These are phyloP conservation scores for Penicillium ochrochloron DNA, from an alignment of 495 filamentous ascomycete species.

Conservation along the genomic window DNA sequence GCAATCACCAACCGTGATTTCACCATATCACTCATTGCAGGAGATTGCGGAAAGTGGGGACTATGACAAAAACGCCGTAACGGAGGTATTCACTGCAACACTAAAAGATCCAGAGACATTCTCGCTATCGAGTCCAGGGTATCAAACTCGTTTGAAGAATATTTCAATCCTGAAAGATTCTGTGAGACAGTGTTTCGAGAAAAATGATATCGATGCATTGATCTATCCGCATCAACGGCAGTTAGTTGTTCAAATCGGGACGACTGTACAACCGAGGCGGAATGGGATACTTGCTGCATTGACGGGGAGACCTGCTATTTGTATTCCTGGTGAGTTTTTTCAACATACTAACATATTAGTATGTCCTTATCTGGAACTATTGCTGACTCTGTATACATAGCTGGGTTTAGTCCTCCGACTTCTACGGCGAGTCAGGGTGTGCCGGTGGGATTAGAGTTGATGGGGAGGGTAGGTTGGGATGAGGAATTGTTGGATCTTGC, in stretches of 20 bases:
- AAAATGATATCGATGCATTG: conserved; percentile 57
- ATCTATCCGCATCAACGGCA: conserved; percentile 71
- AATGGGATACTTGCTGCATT: conserved; percentile 70
- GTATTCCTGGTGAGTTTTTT: conserved; percentile 51
- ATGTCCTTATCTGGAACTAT: too few relatives aligned
- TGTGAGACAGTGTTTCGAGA: conserved; percentile 52
- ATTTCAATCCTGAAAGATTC: conserved; percentile 54
- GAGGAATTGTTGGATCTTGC: conserved; percentile 56
- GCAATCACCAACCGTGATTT: conserved; percentile 33
- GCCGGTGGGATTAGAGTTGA: conserved; percentile 68
- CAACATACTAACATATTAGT: too few relatives aligned
- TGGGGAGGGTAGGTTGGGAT: conserved; percentile 60
- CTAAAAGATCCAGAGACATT: conserved; percentile 30
- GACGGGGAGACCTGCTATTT: conserved; percentile 66
- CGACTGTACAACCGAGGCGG: conserved; percentile 56
- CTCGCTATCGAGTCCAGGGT: conserved; percentile 50
- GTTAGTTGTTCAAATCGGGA: conserved; percentile 61
- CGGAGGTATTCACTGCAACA: conserved; percentile 42
- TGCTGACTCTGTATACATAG: conserved; percentile 27
- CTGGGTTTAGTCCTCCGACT: conserved; percentile 49
- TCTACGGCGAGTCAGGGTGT: conserved; percentile 57
- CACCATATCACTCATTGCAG: conserved; percentile 43
- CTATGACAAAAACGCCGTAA: conserved; percentile 52
- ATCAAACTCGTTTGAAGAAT: conserved; percentile 41
- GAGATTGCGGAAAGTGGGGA: conserved; percentile 62